Evolutionary conservation across 1,284 basidiomycete genomes (phyloP), one percentile per base, ranked within the genome.

Genomic region (Naganishia sp.): DNA sequence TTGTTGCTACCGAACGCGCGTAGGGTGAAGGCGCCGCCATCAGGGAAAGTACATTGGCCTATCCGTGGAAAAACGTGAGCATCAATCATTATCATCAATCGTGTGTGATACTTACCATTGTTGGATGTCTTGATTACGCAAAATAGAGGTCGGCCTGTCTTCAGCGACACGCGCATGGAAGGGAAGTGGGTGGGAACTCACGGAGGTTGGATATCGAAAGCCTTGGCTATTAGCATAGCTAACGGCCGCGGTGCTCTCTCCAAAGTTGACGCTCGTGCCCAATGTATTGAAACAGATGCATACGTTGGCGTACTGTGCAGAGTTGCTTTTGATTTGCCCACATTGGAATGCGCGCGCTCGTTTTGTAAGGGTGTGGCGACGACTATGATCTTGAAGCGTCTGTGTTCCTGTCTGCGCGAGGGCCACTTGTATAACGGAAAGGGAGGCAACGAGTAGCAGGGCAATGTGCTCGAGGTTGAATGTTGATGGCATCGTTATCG

Each of bases 1-100:
- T 55, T 55, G 45, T 60, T 39, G 57, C 46, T 32, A 1, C 41
- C 32, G 31, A 39, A 60, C 15, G 46, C 9, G 5, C 28, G 46
- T 41, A 60, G 46, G 6, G 57, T 60, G n/a, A 60, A 39, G 11
- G 5, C 28, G 15, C 57, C 57, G 23, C 57, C 57, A 18, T 32
- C 31, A 17, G 46, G 57, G 23, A 60, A 50, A 18, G 54, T 23
- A 32, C 54, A 50, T 60, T 47, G 45, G 31, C 32, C 28, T 60
- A 25, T n/a, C 42, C 13, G 18, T 23, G n/a, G 6, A 23, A 25
- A 11, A 15, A 32, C 3, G 43, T 60, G 31, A 60, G 57, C 9
- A 17, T 11, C 31, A 6, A 13, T 15, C n/a, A n/a, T 15, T 4
- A 23, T 6, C 23, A 25, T 6, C 32, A 11, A 23, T 32, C 18